Percentiles rank a stretch among this genome's conserved stretches.
Conservation (phyloP, 163 green algal genomes). For the Scenedesmus sp. region DNA sequence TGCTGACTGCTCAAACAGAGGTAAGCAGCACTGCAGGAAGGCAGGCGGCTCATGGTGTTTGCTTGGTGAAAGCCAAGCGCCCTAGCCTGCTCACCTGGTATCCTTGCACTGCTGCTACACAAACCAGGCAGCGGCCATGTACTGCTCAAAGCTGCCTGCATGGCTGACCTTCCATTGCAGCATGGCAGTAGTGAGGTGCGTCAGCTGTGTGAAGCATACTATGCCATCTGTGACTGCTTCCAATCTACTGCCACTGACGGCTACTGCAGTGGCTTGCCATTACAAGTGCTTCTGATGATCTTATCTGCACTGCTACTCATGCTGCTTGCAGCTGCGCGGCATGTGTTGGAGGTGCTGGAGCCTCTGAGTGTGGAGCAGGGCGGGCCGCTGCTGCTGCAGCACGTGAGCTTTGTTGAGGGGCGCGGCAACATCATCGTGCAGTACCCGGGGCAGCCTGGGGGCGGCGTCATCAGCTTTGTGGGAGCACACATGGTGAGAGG, state of each 20-base stretch:
- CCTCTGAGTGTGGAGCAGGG: slow-evolving; percentile 74
- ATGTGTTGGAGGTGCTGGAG: slow-evolving; percentile 78
- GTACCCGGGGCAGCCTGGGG: slow-evolving; percentile 66
- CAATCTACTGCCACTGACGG: neutral
- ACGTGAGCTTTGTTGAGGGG: slow-evolving; percentile 59
- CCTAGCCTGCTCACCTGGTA: no score
- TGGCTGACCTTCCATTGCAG: neutral
- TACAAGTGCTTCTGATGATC: neutral
- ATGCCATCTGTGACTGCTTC: neutral
- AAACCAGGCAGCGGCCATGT: no score
- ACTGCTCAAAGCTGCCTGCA: no score
- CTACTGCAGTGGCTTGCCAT: neutral
- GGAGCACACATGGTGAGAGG: slow-evolving; percentile 72
- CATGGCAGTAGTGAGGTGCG: neutral
- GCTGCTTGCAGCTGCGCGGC: slow-evolving; percentile 62
- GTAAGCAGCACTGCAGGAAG: neutral
- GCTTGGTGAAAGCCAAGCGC: no score
- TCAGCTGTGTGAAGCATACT: neutral
- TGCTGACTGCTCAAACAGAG: neutral
- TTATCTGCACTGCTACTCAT: neutral
- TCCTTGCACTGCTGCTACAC: no score
- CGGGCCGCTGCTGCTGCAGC: slow-evolving; percentile 67
- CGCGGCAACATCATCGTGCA: slow-evolving; percentile 73
- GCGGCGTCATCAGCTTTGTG: slow-evolving; percentile 76
- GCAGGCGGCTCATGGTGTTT: neutral